A percentile compares a stretch with the other conserved stretches of the same genome.
phyloP scores from a whole-genome alignment of 495 filamentous ascomycete genomes.

The Recurvomyces mirabilis region DNA sequence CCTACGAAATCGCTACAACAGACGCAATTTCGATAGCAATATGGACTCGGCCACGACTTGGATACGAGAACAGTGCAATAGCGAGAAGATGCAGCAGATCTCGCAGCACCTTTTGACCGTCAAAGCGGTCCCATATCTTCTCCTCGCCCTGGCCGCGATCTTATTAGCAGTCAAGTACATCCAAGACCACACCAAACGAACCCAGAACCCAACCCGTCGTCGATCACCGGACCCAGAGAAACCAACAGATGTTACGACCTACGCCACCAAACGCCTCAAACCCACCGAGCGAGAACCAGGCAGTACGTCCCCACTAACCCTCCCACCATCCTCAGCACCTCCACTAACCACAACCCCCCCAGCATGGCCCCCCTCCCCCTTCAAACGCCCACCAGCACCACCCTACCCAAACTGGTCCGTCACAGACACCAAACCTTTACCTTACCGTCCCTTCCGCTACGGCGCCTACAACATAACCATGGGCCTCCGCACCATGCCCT shows the following conservation, averaged over 20 bases:
- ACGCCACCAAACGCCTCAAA: conserved; percentile 17
- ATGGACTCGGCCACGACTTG: conserved; percentile 21
- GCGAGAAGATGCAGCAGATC: not conserved
- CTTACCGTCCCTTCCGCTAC: conserved; percentile 77
- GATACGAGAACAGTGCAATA: conserved; percentile 17
- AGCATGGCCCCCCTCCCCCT: conserved; percentile 63
- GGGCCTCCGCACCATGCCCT: conserved; percentile 67
- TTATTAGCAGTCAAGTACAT: not conserved
- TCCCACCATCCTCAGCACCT: no score
- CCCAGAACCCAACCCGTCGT: conserved; percentile 2
- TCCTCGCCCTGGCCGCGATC: conserved; percentile 8
- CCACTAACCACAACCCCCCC: conserved; percentile 9
- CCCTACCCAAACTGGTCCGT: conserved; percentile 67
- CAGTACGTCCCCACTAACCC: conserved; percentile 24
- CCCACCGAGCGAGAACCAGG: conserved; percentile 22
- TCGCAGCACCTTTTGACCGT: not conserved
- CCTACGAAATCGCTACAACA: no score
- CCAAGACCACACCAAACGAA: not conserved
- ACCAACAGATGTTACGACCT: conserved; percentile 11
- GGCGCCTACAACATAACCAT: conserved; percentile 76
- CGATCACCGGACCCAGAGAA: conserved; percentile 30
- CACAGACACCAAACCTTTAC: conserved; percentile 59
- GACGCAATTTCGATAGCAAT: not conserved
- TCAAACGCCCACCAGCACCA: conserved; percentile 53
- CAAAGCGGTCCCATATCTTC: conserved; percentile 14